These are phyloP conservation scores for Emericellopsis terricola DNA, from an alignment of 495 filamentous ascomycete genomes.

Conservation along the genomic window DNA sequence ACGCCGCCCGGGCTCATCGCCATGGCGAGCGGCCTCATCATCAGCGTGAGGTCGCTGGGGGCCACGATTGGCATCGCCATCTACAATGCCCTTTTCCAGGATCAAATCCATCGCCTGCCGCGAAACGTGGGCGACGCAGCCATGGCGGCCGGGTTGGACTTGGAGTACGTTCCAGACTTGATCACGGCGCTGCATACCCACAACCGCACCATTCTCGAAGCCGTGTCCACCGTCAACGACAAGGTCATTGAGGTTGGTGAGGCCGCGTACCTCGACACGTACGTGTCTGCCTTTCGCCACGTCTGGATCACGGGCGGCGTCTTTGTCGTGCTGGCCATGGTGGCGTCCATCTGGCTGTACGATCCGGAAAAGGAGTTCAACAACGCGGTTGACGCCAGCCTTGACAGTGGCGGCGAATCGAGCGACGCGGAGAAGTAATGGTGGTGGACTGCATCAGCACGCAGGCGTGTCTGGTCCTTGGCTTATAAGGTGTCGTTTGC, in stretches of 20 bases:
- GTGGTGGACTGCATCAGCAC: too few species aligned
- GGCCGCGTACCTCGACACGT: slow-evolving; percentile 8
- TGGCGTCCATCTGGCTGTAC: slow-evolving; percentile 6
- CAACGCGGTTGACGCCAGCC: slow-evolving; percentile 8
- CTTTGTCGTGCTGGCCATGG: slow-evolving; percentile 9
- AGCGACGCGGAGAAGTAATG: too few species aligned
- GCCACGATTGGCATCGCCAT: slow-evolving; percentile 16
- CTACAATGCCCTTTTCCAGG: slow-evolving; percentile 10
- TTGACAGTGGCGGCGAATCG: slow-evolving; percentile 11
- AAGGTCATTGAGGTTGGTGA: slow-evolving; percentile 7
- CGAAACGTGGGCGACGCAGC: slow-evolving; percentile 9
- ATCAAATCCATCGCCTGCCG: slow-evolving; percentile 4
- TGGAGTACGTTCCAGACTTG: slow-evolving; percentile 5
- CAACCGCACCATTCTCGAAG: slow-evolving; percentile 4
- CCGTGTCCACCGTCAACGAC: slow-evolving; percentile 7
- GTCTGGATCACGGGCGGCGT: slow-evolving; percentile 13
- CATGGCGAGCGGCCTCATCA: slow-evolving; percentile 13
- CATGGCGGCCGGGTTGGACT: slow-evolving; percentile 6
- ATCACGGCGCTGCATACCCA: slow-evolving; percentile 6
- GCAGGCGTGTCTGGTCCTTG: too few species aligned
- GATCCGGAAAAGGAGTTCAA: slow-evolving; percentile 9
- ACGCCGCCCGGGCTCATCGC: slow-evolving; percentile 16
- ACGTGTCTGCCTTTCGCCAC: slow-evolving; percentile 8
- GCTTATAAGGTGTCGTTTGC: too few species aligned
- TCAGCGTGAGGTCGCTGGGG: slow-evolving; percentile 14